Evolutionary conservation across 176 grass and related monocot genomes (phyloP).

Genomic region (Phragmites australis): DNA sequence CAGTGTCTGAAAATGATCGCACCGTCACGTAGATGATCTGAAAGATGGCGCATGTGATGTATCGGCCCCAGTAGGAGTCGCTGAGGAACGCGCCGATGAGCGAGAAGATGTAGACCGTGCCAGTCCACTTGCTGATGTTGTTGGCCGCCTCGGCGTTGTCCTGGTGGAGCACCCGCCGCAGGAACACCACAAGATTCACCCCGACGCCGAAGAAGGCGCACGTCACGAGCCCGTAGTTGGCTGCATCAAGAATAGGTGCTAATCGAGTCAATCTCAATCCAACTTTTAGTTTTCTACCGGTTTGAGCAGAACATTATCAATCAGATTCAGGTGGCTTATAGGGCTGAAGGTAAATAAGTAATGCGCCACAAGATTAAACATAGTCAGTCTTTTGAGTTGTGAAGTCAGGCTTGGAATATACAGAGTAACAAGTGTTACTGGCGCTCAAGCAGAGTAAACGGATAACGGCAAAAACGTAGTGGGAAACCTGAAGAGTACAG

Average conservation of each 20-base stretch:
- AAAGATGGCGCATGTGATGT: constrained; percentile 78
- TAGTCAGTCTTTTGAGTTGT: not conserved
- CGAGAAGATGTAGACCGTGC: constrained; percentile 85
- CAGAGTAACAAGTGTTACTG: not conserved
- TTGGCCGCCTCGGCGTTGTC: constrained; percentile 70
- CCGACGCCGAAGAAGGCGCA: constrained; percentile 91
- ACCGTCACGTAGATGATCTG: constrained; percentile 83
- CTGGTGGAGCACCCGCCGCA: constrained; percentile 70
- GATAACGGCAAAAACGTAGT: constrained; percentile 12
- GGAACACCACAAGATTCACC: constrained; percentile 84
- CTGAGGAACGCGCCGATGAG: constrained; percentile 87
- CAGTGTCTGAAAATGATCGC: not conserved
- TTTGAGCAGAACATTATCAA: not conserved
- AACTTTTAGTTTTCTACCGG: not conserved
- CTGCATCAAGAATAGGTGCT: constrained; percentile 36
- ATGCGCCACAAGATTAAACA: not conserved
- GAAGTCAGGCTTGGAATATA: not conserved
- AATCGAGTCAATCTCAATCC: not conserved
- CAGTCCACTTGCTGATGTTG: constrained; percentile 90
- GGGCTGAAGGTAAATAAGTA: not conserved
- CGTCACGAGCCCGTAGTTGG: constrained; percentile 74
- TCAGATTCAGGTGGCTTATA: not conserved
- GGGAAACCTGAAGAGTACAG: constrained; percentile 26
- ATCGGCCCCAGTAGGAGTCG: constrained; percentile 89
- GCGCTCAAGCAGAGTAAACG: not conserved